Evolutionary conservation across 345 rosid species (phyloP).

Genomic region (Lepidium didymum): DNA sequence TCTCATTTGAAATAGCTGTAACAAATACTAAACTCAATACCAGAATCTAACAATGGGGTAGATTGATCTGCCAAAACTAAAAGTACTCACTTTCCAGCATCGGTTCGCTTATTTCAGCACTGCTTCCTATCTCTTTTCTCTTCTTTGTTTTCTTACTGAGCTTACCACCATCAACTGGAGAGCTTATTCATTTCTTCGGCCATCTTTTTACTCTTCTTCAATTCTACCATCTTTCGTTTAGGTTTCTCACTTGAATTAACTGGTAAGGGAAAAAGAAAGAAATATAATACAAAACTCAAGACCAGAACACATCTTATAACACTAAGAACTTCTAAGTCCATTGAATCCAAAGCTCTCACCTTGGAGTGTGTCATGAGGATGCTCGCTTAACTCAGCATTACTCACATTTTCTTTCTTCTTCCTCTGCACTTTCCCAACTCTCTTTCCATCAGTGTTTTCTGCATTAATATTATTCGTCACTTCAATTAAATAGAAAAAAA

Average conservation of each 20-base stretch:
- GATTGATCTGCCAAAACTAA: not conserved
- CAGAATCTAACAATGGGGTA: not conserved
- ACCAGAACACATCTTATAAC: not conserved
- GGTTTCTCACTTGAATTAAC: slow-evolving; percentile 19
- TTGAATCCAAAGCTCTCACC: slow-evolving; percentile 8
- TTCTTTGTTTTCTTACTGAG: slow-evolving; percentile 5
- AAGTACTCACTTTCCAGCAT: not conserved
- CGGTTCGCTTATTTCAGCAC: not conserved
- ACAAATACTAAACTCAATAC: slow-evolving; percentile 8
- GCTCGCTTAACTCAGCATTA: not conserved
- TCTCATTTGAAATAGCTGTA: slow-evolving; percentile 10
- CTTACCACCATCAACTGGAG: slow-evolving; percentile 1
- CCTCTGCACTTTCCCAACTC: slow-evolving; percentile 7
- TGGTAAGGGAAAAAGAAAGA: not conserved
- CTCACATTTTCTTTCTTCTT: slow-evolving; percentile 15
- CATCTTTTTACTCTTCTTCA: slow-evolving; percentile 3
- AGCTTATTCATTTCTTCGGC: not conserved
- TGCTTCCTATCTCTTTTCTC: not conserved
- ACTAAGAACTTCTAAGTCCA: not conserved
- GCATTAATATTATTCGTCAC: not conserved
- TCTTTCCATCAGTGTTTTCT: not conserved
- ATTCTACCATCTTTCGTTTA: not conserved
- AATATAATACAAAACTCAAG: not conserved
- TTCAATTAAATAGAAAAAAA: not conserved
- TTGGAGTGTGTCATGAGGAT: not conserved